These are phyloP conservation scores for Ophiostoma piceae DNA, from an alignment of 2,329 filamentous ascomycete species.

Conservation along the genomic window DNA sequence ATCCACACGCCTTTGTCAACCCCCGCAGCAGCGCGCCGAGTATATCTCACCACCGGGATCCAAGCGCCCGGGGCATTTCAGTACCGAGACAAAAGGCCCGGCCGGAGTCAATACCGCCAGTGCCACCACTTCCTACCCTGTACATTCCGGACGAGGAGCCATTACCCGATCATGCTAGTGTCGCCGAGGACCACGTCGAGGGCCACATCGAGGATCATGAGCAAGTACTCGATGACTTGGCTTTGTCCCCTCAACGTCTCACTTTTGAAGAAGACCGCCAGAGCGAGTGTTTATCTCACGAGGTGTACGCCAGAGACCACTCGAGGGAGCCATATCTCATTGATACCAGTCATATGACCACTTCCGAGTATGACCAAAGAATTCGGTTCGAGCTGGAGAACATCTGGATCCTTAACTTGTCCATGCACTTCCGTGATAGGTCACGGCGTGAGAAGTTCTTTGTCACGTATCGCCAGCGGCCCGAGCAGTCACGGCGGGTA, in stretches of 20 bases:
- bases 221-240: not conserved
- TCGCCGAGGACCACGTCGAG: not conserved
- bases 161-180: not conserved
- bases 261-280: slow-evolving; percentile 10
- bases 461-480: slow-evolving; percentile 80
- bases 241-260: not conserved
- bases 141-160: not conserved
- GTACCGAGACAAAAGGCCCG: slow-evolving; percentile 19
- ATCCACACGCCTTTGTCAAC: slow-evolving; percentile 35
- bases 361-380: slow-evolving; percentile 54
- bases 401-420: slow-evolving; percentile 93
- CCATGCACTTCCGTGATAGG: slow-evolving; percentile 94
- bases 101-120: slow-evolving; percentile 22
- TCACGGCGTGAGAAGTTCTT: slow-evolving; percentile 97
- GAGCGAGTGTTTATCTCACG: not conserved
- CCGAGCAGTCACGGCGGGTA: slow-evolving; percentile 75
- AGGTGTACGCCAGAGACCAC: not conserved
- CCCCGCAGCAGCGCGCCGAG: slow-evolving; percentile 48
- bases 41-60: slow-evolving; percentile 29
- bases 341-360: slow-evolving; percentile 47
- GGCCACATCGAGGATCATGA: not conserved
- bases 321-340: slow-evolving; percentile 27
- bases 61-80: slow-evolving; percentile 13
- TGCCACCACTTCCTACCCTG: not conserved
- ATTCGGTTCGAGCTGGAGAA: slow-evolving; percentile 78